Evolutionary conservation across 192 early-diverging fungal genomes (phyloP).

Genomic region (Chytriomyces sp.): DNA sequence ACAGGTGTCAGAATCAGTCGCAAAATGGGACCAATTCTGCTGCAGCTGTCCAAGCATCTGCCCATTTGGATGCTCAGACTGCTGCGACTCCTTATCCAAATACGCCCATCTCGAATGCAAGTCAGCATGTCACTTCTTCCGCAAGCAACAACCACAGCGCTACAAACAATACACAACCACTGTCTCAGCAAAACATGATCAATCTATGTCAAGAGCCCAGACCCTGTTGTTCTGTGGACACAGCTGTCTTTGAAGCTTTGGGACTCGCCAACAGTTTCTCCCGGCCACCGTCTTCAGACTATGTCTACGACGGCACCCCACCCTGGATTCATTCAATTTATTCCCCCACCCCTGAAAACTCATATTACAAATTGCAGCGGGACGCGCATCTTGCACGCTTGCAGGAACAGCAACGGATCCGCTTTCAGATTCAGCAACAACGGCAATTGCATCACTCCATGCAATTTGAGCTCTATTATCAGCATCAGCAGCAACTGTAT

Average conservation of each 20-base stretch:
- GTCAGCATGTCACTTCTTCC: too few relatives aligned
- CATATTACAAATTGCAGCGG: not conserved
- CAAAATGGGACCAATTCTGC: not conserved
- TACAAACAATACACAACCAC: too few relatives aligned
- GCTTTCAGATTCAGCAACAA: not conserved
- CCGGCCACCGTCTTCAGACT: not conserved
- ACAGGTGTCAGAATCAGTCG: too few relatives aligned
- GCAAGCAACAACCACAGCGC: not conserved
- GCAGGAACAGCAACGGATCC: not conserved
- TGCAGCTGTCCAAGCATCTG: not conserved
- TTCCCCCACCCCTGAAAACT: not conserved
- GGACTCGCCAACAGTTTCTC: not conserved
- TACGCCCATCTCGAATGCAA: not conserved
- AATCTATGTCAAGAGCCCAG: not conserved
- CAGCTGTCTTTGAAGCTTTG: constrained; percentile 10
- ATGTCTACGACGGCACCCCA: not conserved
- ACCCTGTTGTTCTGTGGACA: constrained; percentile 20
- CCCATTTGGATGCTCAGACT: not conserved
- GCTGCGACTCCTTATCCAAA: not conserved
- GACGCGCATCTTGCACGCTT: not conserved
- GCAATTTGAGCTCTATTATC: constrained; percentile 3
- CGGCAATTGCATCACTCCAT: not conserved
- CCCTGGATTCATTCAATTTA: not conserved
- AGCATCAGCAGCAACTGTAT: too few relatives aligned
- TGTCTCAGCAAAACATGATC: not conserved